Evolutionary conservation across 371 early-diverging fungal species (phyloP).

Genomic region (Dipsacomyces acuminosporus): DNA sequence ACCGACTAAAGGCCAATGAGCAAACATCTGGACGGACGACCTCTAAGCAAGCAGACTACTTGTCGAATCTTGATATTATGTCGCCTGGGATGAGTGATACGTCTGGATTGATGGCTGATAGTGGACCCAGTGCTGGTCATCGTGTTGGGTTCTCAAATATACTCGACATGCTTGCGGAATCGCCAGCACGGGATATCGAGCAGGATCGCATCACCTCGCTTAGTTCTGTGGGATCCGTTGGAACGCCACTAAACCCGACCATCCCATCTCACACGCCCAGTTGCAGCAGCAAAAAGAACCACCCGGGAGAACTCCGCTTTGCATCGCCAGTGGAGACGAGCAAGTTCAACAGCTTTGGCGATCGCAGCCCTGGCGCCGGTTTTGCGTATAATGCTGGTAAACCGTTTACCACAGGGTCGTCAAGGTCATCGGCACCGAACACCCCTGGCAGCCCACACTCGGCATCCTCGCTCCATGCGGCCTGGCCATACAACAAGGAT

Average conservation of each 20-base stretch:
- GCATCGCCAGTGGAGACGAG: too few species aligned
- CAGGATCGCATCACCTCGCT: constrained; percentile 16
- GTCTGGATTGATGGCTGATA: too few species aligned
- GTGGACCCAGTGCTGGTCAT: too few species aligned
- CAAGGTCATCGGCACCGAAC: constrained; percentile 1
- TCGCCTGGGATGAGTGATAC: not conserved
- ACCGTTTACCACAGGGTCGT: too few species aligned
- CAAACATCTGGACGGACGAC: constrained; percentile 12
- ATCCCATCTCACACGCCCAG: constrained; percentile 29
- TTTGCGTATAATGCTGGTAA: not conserved
- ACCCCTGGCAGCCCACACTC: constrained; percentile 36
- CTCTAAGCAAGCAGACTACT: constrained; percentile 2
- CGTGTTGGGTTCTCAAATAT: too few species aligned
- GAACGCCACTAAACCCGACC: constrained; percentile 13
- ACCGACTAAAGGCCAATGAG: constrained; percentile 9
- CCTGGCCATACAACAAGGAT: constrained; percentile 43
- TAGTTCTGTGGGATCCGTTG: constrained; percentile 15
- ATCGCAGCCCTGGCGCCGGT: not conserved
- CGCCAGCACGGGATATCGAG: not conserved
- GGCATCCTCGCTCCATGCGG: constrained; percentile 16
- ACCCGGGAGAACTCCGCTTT: constrained; percentile 36
- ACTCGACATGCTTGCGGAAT: too few species aligned
- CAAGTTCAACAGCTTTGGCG: too few species aligned
- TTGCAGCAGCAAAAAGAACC: constrained; percentile 17
- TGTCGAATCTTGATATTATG: constrained; percentile 1